These are phyloP conservation scores for Nematodospora valgi DNA, from an alignment of 805 yeast genomes.

Conservation along the genomic window DNA sequence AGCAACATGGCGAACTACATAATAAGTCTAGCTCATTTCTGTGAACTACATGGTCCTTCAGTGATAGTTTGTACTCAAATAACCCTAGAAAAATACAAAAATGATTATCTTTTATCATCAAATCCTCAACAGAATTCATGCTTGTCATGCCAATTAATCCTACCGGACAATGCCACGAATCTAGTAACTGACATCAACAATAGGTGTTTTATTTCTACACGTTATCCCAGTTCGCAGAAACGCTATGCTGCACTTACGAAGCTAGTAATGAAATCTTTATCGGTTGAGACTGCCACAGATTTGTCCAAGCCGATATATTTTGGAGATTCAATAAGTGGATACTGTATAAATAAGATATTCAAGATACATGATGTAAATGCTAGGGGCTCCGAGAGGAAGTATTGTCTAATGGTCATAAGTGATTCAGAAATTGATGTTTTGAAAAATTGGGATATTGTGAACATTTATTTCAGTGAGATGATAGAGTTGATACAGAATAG, in stretches of 20 bases:
- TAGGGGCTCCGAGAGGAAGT: constrained; percentile 71
- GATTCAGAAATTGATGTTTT: constrained; percentile 53
- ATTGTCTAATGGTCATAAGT: constrained; percentile 54
- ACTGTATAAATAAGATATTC: constrained; percentile 57
- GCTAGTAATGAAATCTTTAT: constrained; percentile 58
- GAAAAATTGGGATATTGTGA: constrained; percentile 52
- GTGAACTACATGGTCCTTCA: constrained; percentile 76
- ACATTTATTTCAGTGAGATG: constrained; percentile 28
- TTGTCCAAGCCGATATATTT: constrained; percentile 58
- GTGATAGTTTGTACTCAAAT: constrained; percentile 61
- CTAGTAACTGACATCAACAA: constrained; percentile 8
- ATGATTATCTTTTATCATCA: constrained; percentile 33
- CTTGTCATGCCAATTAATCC: constrained; percentile 54
- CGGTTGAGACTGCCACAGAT: constrained; percentile 64
- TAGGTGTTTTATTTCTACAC: constrained; percentile 48
- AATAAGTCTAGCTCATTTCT: constrained; percentile 65
- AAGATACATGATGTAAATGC: constrained; percentile 63
- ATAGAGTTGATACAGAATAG: constrained; percentile 28
- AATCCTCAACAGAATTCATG: constrained; percentile 40
- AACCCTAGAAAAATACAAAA: constrained; percentile 15
- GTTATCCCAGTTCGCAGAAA: constrained; percentile 49
- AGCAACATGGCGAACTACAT: constrained; percentile 38
- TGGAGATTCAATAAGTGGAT: constrained; percentile 61
- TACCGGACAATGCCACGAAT: constrained; percentile 40
- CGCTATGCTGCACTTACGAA: constrained; percentile 55